These are phyloP conservation scores for Cytospora chrysosperma DNA, from an alignment of 2,329 filamentous ascomycete genomes.

Conservation along the genomic window DNA sequence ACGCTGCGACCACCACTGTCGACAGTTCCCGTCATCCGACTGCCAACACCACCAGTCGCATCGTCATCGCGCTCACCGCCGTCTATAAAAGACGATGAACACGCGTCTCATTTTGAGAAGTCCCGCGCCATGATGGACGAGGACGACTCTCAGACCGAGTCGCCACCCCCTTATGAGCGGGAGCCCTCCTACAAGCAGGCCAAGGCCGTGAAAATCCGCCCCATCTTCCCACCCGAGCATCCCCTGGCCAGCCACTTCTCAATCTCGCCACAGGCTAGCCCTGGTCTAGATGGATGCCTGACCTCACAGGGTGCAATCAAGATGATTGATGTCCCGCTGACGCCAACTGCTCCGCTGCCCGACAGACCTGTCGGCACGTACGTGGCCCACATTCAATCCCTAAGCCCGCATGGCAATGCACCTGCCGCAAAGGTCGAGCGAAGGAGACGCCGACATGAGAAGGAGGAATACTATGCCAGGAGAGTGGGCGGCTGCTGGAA, in stretches of 20 bases:
- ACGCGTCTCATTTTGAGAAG: conserved; percentile 38
- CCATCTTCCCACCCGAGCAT: conserved; percentile 58
- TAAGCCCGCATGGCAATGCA: conserved; percentile 37
- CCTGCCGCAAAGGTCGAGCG: conserved; percentile 48
- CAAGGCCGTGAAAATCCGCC: conserved; percentile 51
- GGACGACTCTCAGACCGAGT: conserved; percentile 37
- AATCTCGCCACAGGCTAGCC: conserved; percentile 62
- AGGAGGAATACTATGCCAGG: conserved; percentile 61
- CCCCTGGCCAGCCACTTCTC: conserved; percentile 47
- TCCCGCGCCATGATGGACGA: conserved; percentile 40
- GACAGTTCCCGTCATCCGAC: conserved; percentile 25
- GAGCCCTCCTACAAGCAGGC: conserved; percentile 45
- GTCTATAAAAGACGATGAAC: conserved; percentile 20
- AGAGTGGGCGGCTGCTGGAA: conserved; percentile 63
- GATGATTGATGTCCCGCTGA: conserved; percentile 59
- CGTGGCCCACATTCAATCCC: conserved; percentile 45
- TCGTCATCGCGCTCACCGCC: conserved; percentile 32
- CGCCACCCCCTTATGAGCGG: conserved; percentile 52
- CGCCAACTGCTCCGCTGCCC: conserved; percentile 44
- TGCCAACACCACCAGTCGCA: conserved; percentile 27
- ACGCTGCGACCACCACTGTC: conserved; percentile 20
- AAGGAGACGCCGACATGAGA: conserved; percentile 58
- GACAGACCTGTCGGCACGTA: conserved; percentile 46
- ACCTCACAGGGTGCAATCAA: conserved; percentile 60
- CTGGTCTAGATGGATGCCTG: conserved; percentile 61